Base-by-base conservation (phyloP, 495 filamentous ascomycete species). In the Glarea lozoyensis region DNA sequence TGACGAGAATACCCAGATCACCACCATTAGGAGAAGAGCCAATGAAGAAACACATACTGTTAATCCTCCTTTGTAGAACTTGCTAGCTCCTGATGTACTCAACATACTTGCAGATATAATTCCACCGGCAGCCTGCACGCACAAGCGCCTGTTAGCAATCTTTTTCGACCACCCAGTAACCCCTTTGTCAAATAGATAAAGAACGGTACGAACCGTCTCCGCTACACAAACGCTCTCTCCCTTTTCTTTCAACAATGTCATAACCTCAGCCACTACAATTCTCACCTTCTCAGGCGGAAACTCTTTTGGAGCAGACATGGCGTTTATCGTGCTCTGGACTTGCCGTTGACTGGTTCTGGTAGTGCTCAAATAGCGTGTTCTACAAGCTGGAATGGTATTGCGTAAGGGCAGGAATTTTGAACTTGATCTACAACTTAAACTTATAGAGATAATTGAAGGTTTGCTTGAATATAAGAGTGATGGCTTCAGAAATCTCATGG, bases 61-160 rank as follows among this genome's bases (percentile, higher is more conserved):
- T 34, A 79, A 53, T 17, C 77, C 76, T 29, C 77, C 76, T 53
- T 70, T 70, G 60, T 76, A 81, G 48, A 74, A 66, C 1, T 54
- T 52, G 5, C 67, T 73, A 29, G 76, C 75, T 31, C 77, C 76
- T 0, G 75, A 73, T 10, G 58, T 63, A 33, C 67, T 68, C 24
- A 79, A 69, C 12, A 81, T 59, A 37, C 64, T 66, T 18, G 70
- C 65, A 29, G 71, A 76, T 40, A 78, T 73, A 34, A 81, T 63
- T 11, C 77, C 77, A n/a, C 77, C 77, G 10, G 75, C 72, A 4
- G 75, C 75, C 74, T 78, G 33, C 2, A 30, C 21, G 5, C 17
- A n/a, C n/a, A n/a, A n/a, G n/a, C n/a, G n/a, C n/a, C n/a, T n/a
- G n/a, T n/a, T n/a, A n/a, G n/a, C 27, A 19, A 13, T 15, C 0